Evolutionary conservation across 192 early-diverging fungal species (phyloP), one percentile per base, ranked within the genome.

Genomic region (Geranomyces variabilis): DNA sequence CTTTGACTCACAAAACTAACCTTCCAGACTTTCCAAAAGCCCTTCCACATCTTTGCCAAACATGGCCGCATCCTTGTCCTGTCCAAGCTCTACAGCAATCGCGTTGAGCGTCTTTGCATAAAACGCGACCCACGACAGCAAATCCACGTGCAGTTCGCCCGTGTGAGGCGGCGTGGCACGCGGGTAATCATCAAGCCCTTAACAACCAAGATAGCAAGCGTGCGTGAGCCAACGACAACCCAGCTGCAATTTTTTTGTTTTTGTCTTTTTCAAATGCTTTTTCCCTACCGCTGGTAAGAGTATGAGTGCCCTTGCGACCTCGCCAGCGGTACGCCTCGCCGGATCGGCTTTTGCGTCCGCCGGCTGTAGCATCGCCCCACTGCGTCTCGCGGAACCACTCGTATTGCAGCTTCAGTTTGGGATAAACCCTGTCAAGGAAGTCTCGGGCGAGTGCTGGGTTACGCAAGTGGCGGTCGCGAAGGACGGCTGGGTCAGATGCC

Each of bases 141-240:
- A 69, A 74, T 95, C 93, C 7, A 93, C 80, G 77, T 90, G 96
- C 70, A 90, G 78, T 69, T 94, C 93, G 21, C 86, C 87, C 28
- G 82, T 65, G 76, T 88, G 84, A 5, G 94, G 92, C 24, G 85
- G 86, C 6, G 75, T 70, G 0, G 92, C 88, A 36, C 96, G 85
- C 26, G 96, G 96, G 69, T 96, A 98, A 75, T 98, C 96, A 80
- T 98, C 96, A 36, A 98, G 75, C 8, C 95, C 86, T 83, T 17
- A 10, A 41, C n/a, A n/a, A n/a, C n/a, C n/a, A 41, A 41, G 10
- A 41, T 10, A 41, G 41, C 34, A 77, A 24, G 63, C 28, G 10
- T 47, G 10, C 46, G 46, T n/a, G n/a, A n/a, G n/a, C n/a, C n/a
- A n/a, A n/a, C 49, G 26, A 30, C n/a, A 22, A 22, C 48, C 17